These are phyloP conservation scores for Tulasnella sp. DNA, from an alignment of 768 basidiomycete species.

Conservation along the genomic window DNA sequence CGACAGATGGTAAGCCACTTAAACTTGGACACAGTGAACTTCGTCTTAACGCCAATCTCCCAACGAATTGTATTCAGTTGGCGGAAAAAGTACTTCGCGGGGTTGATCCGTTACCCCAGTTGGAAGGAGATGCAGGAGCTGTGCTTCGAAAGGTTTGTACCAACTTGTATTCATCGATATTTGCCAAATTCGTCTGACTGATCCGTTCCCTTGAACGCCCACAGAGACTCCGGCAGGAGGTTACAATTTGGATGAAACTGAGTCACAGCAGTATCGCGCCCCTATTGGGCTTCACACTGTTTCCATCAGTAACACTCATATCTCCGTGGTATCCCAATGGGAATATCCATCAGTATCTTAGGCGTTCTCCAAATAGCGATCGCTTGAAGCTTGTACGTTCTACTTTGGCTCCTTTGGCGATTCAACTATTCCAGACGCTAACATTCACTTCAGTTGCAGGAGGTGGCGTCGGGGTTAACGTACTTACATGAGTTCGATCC, in stretches of 20 bases:
- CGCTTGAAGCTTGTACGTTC: neutral
- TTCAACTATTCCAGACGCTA: too few species aligned
- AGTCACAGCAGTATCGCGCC: neutral
- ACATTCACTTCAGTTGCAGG: neutral
- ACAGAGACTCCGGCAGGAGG: neutral
- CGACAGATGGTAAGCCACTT: neutral
- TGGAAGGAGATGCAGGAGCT: neutral
- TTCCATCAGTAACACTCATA: neutral
- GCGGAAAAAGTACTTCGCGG: neutral
- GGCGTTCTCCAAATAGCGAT: neutral
- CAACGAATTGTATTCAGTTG: neutral
- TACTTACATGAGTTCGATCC: slow-evolving; percentile 2
- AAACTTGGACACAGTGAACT: too few species aligned
- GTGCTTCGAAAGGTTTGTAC: neutral
- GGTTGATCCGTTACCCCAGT: neutral
- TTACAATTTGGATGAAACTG: neutral
- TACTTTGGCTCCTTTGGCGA: too few species aligned
- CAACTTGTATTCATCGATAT: too few species aligned
- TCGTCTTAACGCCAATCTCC: too few species aligned
- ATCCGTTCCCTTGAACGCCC: too few species aligned
- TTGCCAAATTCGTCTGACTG: too few species aligned
- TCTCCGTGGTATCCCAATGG: slow-evolving; percentile 5
- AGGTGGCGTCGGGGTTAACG: neutral
- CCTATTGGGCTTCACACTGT: neutral
- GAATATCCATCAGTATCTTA: neutral